Evolutionary conservation across 2,329 filamentous ascomycete species (phyloP).

Genomic region (Pseudogymnoascus sp.): DNA sequence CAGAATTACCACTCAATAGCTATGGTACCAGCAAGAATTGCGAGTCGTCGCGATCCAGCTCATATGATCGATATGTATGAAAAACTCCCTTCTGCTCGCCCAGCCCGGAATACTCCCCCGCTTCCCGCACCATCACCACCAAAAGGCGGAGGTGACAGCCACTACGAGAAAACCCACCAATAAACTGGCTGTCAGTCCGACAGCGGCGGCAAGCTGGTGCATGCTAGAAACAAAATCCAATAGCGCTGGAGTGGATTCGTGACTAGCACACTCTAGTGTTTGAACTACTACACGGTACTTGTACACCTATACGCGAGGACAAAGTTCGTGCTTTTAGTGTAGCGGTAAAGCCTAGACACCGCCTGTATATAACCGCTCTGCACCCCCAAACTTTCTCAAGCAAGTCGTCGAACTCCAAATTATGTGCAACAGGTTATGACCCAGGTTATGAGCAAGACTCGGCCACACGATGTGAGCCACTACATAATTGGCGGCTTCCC

Average conservation of each 20-base stretch:
- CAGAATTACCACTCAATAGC: neutral
- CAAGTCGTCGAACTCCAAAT: neutral
- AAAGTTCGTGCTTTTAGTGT: neutral
- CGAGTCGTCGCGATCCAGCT: neutral
- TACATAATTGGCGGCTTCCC: neutral
- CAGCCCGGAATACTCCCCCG: neutral
- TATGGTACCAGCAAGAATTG: too few species aligned
- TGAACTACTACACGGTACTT: neutral
- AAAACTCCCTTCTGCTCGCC: neutral
- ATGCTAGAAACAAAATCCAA: neutral
- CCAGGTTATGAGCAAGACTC: neutral
- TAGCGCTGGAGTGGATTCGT: neutral
- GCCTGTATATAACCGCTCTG: neutral
- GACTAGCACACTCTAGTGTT: neutral
- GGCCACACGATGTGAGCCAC: neutral
- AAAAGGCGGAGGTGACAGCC: neutral
- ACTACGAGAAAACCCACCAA: neutral
- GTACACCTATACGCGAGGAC: neutral
- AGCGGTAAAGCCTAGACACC: neutral
- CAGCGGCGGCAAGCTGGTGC: neutral
- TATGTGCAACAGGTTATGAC: neutral
- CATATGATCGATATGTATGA: neutral
- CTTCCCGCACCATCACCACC: neutral
- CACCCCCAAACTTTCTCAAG: neutral
- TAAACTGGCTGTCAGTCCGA: neutral